Conservation (phyloP, 2,329 filamentous ascomycete genomes). For the Stagonosporopsis rhizophila region DNA sequence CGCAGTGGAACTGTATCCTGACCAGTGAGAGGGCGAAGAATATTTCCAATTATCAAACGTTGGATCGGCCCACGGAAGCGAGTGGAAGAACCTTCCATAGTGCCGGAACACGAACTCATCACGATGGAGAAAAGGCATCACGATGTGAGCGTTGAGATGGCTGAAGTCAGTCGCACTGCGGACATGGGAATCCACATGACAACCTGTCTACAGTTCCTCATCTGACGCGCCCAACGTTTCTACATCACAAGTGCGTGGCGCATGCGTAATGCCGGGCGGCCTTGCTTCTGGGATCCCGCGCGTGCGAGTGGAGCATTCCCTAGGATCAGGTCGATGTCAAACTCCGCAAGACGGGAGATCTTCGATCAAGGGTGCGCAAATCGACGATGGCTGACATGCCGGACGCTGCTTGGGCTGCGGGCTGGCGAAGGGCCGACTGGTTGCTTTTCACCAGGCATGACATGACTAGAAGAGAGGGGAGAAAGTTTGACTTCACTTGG, state of each 20-base stretch:
- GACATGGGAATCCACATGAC: not conserved
- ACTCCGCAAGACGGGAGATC: conserved; percentile 12
- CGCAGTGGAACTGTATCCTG: conserved; percentile 1
- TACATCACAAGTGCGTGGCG: conserved; percentile 10
- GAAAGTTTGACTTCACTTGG: conserved; percentile 7
- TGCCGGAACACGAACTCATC: not conserved
- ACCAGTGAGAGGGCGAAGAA: not conserved
- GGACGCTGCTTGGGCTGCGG: not conserved
- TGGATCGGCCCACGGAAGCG: not conserved
- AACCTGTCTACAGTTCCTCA: not conserved
- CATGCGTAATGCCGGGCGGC: conserved; percentile 4
- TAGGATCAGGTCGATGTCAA: conserved; percentile 12
- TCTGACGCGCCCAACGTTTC: conserved; percentile 8
- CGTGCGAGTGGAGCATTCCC: conserved; percentile 6
- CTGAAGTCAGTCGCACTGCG: not conserved
- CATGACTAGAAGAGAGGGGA: conserved; percentile 6
- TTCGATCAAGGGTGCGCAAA: conserved; percentile 9
- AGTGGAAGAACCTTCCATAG: not conserved
- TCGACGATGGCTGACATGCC: conserved; percentile 9
- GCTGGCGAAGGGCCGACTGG: not conserved
- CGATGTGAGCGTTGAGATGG: not conserved
- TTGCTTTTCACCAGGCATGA: not conserved
- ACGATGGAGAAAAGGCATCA: not conserved
- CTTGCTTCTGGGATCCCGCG: conserved; percentile 3
- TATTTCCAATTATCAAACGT: not conserved